Evolutionary conservation across 2,329 filamentous ascomycete genomes (phyloP).

Genomic region (Claviceps africana): DNA sequence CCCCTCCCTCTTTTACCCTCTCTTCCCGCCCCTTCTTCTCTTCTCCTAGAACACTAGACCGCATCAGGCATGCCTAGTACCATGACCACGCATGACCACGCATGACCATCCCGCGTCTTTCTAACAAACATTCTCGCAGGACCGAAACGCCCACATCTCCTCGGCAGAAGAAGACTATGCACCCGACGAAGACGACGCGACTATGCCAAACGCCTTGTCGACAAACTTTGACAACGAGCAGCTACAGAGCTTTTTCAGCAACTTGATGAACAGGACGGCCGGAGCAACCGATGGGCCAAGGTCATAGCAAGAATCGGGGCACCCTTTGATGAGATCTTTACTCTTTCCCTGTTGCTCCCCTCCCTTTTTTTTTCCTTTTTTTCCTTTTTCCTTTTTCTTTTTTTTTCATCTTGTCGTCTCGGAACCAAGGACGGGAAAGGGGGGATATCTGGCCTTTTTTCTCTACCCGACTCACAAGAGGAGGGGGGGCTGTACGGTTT

Average conservation of each 20-base stretch:
- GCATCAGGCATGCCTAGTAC: no score
- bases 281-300: constrained; percentile 12
- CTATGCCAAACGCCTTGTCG: constrained; percentile 27
- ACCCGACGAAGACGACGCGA: constrained; percentile 18
- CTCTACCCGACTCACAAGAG: no score
- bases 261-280: constrained; percentile 41
- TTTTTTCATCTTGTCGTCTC: neutral
- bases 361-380: neutral
- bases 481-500: no score
- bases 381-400: neutral
- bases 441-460: no score
- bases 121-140: constrained; percentile 21
- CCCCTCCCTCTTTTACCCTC: no score
- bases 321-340: neutral
- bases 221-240: constrained; percentile 38
- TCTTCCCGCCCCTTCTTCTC: no score
- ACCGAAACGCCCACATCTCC: constrained; percentile 40
- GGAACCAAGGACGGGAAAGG: no score
- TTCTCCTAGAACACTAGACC: no score
- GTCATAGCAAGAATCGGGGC: neutral
- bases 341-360: neutral
- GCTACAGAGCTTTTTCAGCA: constrained; percentile 45
- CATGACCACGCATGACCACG: no score
- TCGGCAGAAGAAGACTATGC: constrained; percentile 22
- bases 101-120: neutral